These are phyloP conservation scores for Colletotrichum sp. DNA, from an alignment of 2,329 filamentous ascomycete genomes.

Conservation along the genomic window DNA sequence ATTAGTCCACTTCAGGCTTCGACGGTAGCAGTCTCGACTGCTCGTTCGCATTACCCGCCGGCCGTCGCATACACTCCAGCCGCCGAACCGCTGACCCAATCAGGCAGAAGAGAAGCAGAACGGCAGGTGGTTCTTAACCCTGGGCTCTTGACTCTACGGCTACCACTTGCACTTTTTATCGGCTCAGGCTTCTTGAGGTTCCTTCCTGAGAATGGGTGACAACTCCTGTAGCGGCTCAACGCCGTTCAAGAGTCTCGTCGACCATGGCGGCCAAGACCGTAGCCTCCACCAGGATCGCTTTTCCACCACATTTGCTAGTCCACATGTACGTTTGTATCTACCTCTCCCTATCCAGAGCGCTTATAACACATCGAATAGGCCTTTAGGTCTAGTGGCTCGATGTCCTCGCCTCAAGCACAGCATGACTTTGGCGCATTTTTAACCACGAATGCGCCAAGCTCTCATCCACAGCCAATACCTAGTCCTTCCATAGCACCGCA, in stretches of 20 bases:
- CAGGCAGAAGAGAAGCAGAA: not conserved
- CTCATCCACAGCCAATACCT: not conserved
- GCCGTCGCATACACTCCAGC: not conserved
- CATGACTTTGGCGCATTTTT: constrained; percentile 42
- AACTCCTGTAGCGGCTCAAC: constrained; percentile 46
- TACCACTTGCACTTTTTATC: not conserved
- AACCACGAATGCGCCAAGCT: constrained; percentile 21
- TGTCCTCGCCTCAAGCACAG: constrained; percentile 25
- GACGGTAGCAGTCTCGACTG: not conserved
- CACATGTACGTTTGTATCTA: not conserved
- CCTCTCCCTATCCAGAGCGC: not conserved
- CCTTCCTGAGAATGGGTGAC: constrained; percentile 40
- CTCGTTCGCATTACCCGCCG: not conserved
- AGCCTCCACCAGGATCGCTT: constrained; percentile 47
- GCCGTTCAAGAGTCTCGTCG: constrained; percentile 47
- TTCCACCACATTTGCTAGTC: constrained; percentile 14
- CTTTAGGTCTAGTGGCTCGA: not conserved
- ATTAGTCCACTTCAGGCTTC: not conserved
- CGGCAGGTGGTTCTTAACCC: not conserved
- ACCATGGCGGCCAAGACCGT: constrained; percentile 46
- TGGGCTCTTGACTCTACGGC: not conserved
- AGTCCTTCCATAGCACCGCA: not conserved
- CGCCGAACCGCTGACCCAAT: not conserved
- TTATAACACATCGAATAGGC: not conserved
- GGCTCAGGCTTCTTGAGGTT: not conserved